A percentile compares a stretch with the other conserved stretches of the same genome.
phyloP scores from a whole-genome alignment of 495 filamentous ascomycete genomes.

The Halenospora varia region DNA sequence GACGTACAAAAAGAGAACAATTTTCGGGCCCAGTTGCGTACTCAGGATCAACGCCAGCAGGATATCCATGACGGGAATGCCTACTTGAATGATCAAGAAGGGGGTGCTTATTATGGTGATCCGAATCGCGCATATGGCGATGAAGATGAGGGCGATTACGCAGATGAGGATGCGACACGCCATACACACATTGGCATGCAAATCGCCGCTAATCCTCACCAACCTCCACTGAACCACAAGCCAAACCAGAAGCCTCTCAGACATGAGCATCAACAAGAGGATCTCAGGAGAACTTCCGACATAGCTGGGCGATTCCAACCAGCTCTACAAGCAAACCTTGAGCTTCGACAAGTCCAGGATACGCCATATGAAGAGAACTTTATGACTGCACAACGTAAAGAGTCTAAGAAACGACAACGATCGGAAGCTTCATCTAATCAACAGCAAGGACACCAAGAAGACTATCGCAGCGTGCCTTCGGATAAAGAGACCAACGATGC shows the following conservation, averaged over 20 bases:
- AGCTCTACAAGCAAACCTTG: neutral
- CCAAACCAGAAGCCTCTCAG: neutral
- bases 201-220: neutral
- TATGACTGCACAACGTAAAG: neutral
- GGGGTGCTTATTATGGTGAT: no score
- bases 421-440: neutral
- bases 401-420: conserved; percentile 6
- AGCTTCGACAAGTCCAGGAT: neutral
- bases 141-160: neutral
- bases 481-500: no score
- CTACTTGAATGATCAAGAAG: no score
- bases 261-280: neutral
- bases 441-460: neutral
- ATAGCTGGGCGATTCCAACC: conserved; percentile 9
- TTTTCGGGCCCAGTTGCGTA: no score
- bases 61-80: no score
- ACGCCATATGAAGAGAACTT: neutral
- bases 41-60: no score
- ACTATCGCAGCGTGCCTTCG: no score
- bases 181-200: neutral
- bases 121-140: neutral
- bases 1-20: neutral
- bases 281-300: neutral
- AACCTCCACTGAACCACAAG: neutral
- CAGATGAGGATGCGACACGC: neutral